Evolutionary conservation across 2,329 filamentous ascomycete genomes (phyloP), one percentile per base, ranked within the genome.

Genomic region (Hypoxylon sp.): DNA sequence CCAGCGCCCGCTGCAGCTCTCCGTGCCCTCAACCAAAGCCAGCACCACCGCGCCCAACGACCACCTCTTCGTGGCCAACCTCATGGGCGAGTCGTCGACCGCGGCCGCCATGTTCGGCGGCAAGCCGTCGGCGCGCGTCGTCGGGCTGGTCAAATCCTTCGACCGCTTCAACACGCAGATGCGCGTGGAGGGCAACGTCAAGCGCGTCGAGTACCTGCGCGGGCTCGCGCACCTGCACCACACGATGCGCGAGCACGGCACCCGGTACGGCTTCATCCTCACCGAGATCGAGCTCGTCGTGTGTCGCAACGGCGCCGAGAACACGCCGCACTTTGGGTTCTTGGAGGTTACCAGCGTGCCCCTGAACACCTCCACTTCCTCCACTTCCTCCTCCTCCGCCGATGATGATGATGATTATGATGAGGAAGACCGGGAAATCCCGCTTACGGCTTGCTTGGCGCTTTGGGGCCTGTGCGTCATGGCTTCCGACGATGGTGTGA

Each of bases 101-200:
- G 87, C 80, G 0, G 78, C 80, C 1, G 73, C 78, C 48, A 73
- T 77, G 51, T 78, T 77, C 50, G 75, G 75, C 37, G 75, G 75
- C 45, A 75, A 75, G 67, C 73, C 75, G 8, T 73, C 71, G 2
- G 73, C 74, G n/a, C 74, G 73, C 49, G 72, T 75, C 9, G 75
- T 77, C 32, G 75, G 93, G 5, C 80, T 97, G n/a, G 89, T 95
- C 63, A 93, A 93, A 73, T 88, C 86, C 69, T 97, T 93, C 68
- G 89, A 96, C 71, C 87, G 90, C 64, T 97, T 95, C 89, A 96
- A 96, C 78, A 94, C 91, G 1, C 90, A 89, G 57, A 96, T 96
- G 90, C 89, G 91, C 52, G 84, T 87, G 52, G 90, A 95, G 70
- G 86, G 86, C 32, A 90, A 92, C 59, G 83, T 91, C 71, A 89